phyloP scores from a whole-genome alignment of 371 early-diverging fungal species.

The Rhizopus delemar region DNA sequence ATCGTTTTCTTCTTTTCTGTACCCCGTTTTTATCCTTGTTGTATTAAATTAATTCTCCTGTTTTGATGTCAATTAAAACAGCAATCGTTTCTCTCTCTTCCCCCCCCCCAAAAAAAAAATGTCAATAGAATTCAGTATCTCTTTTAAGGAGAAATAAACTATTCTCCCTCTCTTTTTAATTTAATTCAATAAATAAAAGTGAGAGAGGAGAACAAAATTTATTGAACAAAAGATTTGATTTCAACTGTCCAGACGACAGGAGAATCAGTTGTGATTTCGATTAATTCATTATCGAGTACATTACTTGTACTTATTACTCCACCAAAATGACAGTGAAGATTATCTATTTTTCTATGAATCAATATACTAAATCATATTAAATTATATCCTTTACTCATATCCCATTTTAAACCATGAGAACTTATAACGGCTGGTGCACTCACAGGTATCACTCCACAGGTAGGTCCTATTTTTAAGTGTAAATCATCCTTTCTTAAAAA shows the following conservation, averaged over 20 bases:
- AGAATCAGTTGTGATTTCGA: constrained; percentile 64
- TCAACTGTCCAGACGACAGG: constrained; percentile 85
- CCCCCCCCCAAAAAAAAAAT: too few species aligned
- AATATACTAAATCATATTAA: too few species aligned
- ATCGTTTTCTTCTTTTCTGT: too few species aligned
- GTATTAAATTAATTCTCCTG: too few species aligned
- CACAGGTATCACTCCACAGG: constrained; percentile 88
- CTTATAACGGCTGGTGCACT: constrained; percentile 63
- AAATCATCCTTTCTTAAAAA: constrained; percentile 2
- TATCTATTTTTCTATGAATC: neutral
- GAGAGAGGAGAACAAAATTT: neutral
- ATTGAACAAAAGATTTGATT: constrained; percentile 22
- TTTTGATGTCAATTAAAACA: too few species aligned
- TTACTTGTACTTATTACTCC: constrained; percentile 82
- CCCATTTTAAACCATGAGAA: constrained; percentile 83
- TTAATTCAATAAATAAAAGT: too few species aligned
- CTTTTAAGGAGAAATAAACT: too few species aligned
- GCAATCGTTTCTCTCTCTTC: too few species aligned
- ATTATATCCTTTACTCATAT: constrained; percentile 63
- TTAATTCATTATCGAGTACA: constrained; percentile 53
- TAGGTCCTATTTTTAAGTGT: constrained; percentile 57
- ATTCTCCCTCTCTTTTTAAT: too few species aligned
- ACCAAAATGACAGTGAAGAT: constrained; percentile 56
- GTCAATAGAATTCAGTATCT: too few species aligned
- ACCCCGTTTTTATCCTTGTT: too few species aligned